A percentile compares a stretch with the other conserved stretches of the same genome.
These are phyloP conservation scores for Ceratocystis lukuohia DNA, from an alignment of 2,329 filamentous ascomycete species.

Conservation along the genomic window DNA sequence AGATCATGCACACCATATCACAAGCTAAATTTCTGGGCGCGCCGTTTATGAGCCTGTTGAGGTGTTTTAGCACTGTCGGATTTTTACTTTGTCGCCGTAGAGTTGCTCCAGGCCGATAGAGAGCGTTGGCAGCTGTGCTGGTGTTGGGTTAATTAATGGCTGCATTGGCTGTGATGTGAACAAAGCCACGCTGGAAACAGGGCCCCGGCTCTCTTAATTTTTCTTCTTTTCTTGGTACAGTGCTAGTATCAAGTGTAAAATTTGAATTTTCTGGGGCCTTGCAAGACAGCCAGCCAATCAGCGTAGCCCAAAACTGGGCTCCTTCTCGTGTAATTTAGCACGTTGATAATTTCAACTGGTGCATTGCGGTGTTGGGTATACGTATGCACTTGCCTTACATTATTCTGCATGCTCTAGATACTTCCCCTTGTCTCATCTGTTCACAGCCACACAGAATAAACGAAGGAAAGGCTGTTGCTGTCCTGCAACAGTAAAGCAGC, in stretches of 20 bases:
- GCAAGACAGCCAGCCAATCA: not conserved
- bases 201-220: not conserved
- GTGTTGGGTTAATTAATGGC: not conserved
- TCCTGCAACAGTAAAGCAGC: not conserved
- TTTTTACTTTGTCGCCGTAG: not conserved
- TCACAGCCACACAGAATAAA: not conserved
- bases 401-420: not conserved
- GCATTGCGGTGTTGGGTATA: not conserved
- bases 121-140: not conserved
- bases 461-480: not conserved
- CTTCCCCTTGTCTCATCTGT: constrained; percentile 1
- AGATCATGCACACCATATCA: not conserved
- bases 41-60: not conserved
- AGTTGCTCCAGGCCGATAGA: not conserved
- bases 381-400: not conserved
- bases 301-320: not conserved
- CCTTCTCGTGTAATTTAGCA: not conserved
- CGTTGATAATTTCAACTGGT: not conserved
- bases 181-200: not conserved
- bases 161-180: not conserved
- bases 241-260: not conserved
- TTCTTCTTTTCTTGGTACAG: not conserved
- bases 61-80: not conserved
- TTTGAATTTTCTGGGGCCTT: not conserved
- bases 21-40: not conserved